These are phyloP conservation scores for Hanseniaspora thailandica DNA, from an alignment of 805 yeast species.

Conservation along the genomic window DNA sequence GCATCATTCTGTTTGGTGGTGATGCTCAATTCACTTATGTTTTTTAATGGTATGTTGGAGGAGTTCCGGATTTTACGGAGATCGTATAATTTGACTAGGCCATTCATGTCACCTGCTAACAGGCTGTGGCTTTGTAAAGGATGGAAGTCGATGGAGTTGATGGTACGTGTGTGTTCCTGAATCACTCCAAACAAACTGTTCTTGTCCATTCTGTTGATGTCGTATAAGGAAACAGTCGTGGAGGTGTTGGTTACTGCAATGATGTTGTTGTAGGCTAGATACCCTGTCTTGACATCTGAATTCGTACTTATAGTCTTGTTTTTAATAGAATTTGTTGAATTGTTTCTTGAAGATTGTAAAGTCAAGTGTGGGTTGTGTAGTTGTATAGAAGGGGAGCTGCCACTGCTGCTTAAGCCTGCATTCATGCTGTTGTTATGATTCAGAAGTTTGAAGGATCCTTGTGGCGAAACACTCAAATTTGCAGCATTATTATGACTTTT, in stretches of 20 bases:
- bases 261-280: slow-evolving; percentile 23
- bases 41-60: slow-evolving; percentile 25
- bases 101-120: slow-evolving; percentile 68
- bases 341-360: slow-evolving; percentile 18
- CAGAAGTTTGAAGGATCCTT: slow-evolving; percentile 6
- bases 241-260: slow-evolving; percentile 28
- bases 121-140: slow-evolving; percentile 29
- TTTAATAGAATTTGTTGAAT: slow-evolving; percentile 15
- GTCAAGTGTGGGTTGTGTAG: slow-evolving; percentile 7
- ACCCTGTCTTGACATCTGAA: slow-evolving; percentile 30
- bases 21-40: slow-evolving; percentile 25
- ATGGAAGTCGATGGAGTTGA: slow-evolving; percentile 30
- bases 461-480: slow-evolving; percentile 1
- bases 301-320: slow-evolving; percentile 26
- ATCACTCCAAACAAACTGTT: slow-evolving; percentile 21
- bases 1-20: slow-evolving; percentile 56
- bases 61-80: slow-evolving; percentile 38
- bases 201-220: slow-evolving; percentile 24
- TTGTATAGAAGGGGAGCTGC: background rate
- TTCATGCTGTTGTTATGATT: slow-evolving; percentile 9
- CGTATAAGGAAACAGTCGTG: slow-evolving; percentile 27
- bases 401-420: slow-evolving; percentile 20
- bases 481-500: background rate
- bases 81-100: slow-evolving; percentile 68
- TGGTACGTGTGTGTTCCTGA: slow-evolving; percentile 28